Conservation (phyloP, 306 rosid genomes). For the apple (Malus domestica) region ASM211411v1 NC_041804.1:5470501-5471000, state of each 20-base stretch:
- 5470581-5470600: slow-evolving; percentile 68
- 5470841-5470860: slow-evolving; percentile 30
- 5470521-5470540: slow-evolving; percentile 85
- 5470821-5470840: background rate
- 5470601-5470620: slow-evolving; percentile 95
- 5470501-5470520: slow-evolving; percentile 97
- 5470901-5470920: slow-evolving; percentile 99
- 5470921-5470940: slow-evolving; percentile 95
- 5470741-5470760: background rate
- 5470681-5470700: background rate
- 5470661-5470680: slow-evolving; percentile 79
- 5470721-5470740: background rate
- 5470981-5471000: slow-evolving; percentile 8
- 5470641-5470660: slow-evolving; percentile 99
- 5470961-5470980: slow-evolving; percentile 55
- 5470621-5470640: slow-evolving; percentile 98
- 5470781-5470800: background rate
- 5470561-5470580: slow-evolving; percentile 86
- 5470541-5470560: slow-evolving; percentile 96
- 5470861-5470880: slow-evolving; percentile 91
- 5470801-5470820: background rate
- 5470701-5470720: background rate
- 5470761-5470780: background rate
- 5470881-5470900: slow-evolving; percentile 90
- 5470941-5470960: slow-evolving; percentile 98